Evolutionary conservation across 140 eudicot genomes (phyloP).

Genomic region (Oenanthe javanica): DNA sequence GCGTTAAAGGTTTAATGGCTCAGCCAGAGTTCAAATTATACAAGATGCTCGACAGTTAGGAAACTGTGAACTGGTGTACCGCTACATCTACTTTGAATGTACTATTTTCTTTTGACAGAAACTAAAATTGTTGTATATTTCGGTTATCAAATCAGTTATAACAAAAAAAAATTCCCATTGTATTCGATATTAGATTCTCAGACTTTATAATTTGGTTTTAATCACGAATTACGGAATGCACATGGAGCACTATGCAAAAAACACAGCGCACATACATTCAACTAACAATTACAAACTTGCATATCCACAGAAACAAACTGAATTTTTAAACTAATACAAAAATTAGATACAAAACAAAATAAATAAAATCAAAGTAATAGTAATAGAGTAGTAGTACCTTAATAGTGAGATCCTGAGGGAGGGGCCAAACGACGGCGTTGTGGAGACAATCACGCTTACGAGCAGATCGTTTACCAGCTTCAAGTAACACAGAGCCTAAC

Average conservation of each 20-base stretch:
- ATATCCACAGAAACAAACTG: neutral
- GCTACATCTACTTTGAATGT: neutral
- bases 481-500: slow-evolving; percentile 48
- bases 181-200: too few relatives aligned
- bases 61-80: neutral
- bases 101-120: too few relatives aligned
- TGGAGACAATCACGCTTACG: slow-evolving; percentile 49
- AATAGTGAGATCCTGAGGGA: slow-evolving; percentile 69
- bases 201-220: neutral
- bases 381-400: slow-evolving; percentile 32
- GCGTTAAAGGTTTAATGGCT: too few relatives aligned
- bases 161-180: too few relatives aligned
- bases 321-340: neutral
- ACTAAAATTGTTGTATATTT: neutral
- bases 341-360: neutral
- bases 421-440: slow-evolving; percentile 72
- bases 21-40: too few relatives aligned
- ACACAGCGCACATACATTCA: neutral
- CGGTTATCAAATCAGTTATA: neutral
- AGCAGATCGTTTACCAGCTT: slow-evolving; percentile 65
- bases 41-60: too few relatives aligned
- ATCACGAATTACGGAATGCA: neutral
- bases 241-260: neutral
- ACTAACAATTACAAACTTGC: neutral
- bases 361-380: too few relatives aligned